Evolutionary conservation across 345 rosid species (phyloP).

Genomic region (Theobroma cacao): DNA sequence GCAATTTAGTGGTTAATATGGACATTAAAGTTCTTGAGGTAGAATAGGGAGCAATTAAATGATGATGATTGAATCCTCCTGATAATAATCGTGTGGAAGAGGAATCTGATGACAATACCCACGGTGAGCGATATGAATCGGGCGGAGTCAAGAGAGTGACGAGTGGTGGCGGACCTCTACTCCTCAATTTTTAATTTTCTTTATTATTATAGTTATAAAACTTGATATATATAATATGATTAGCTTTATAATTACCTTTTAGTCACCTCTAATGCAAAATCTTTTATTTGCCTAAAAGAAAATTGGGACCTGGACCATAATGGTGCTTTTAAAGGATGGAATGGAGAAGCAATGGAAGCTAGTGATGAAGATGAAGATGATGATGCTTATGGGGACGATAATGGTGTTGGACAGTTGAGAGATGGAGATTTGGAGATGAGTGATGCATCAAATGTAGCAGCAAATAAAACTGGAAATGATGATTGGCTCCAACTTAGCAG

Average conservation of each 20-base stretch:
- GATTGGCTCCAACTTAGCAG: constrained; percentile 45
- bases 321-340: constrained; percentile 46
- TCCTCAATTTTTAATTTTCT: too few relatives aligned
- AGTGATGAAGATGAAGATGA: constrained; percentile 72
- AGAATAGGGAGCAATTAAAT: too few relatives aligned
- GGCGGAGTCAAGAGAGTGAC: too few relatives aligned
- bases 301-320: constrained; percentile 53
- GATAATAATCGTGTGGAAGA: constrained; percentile 61
- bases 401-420: constrained; percentile 29
- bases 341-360: constrained; percentile 39
- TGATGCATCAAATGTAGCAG: constrained; percentile 48
- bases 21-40: too few relatives aligned
- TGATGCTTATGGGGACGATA: constrained; percentile 36
- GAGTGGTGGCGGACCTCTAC: too few relatives aligned
- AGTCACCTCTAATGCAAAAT: too few relatives aligned
- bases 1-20: too few relatives aligned
- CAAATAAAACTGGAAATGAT: constrained; percentile 30
- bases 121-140: constrained; percentile 46
- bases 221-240: too few relatives aligned
- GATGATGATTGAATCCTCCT: too few relatives aligned
- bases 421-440: constrained; percentile 50
- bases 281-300: too few relatives aligned
- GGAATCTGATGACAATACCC: constrained; percentile 65
- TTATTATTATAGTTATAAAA: too few relatives aligned
- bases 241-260: too few relatives aligned